Conservation (phyloP, 139 green algal species). For the Mesotaenium endlicherianum region DNA sequence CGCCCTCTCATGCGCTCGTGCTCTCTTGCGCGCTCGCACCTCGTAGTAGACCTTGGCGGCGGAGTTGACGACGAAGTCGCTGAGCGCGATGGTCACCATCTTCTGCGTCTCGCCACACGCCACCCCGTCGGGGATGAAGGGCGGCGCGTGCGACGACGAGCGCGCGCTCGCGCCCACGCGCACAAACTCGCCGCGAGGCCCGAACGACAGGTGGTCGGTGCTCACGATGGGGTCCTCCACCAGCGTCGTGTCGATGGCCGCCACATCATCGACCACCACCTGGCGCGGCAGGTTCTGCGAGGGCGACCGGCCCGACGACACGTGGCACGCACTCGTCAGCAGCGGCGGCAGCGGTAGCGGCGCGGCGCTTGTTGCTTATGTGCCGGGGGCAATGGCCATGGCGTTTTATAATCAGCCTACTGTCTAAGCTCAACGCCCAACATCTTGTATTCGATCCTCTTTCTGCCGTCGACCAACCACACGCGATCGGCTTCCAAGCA, state of each 20-base stretch:
- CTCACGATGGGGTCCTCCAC: slow-evolving; percentile 1
- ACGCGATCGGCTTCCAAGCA: too few species aligned
- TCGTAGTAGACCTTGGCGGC: slow-evolving; percentile 35
- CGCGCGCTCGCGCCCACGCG: neutral
- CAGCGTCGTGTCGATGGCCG: slow-evolving; percentile 27
- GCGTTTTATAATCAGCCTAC: too few species aligned
- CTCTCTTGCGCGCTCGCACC: neutral
- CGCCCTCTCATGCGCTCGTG: too few species aligned
- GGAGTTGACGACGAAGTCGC: slow-evolving; percentile 29
- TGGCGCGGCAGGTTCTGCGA: slow-evolving; percentile 13
- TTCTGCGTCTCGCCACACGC: slow-evolving; percentile 22
- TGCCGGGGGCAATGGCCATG: too few species aligned
- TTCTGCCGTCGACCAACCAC: too few species aligned
- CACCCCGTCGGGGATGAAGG: neutral
- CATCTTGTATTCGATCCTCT: too few species aligned
- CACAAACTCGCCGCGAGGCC: slow-evolving; percentile 10
- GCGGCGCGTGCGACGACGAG: neutral
- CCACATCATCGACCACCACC: slow-evolving; percentile 4
- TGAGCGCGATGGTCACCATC: slow-evolving; percentile 37
- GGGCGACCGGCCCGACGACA: too few species aligned
- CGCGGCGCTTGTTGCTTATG: too few species aligned
- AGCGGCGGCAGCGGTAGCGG: too few species aligned
- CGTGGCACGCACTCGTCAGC: too few species aligned
- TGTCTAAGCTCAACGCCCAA: too few species aligned
- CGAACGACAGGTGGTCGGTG: slow-evolving; percentile 8